These are phyloP conservation scores for fission yeast (Schizosaccharomyces pombe) DNA, from an alignment of 805 yeast species.

Conservation along the genomic window DNA sequence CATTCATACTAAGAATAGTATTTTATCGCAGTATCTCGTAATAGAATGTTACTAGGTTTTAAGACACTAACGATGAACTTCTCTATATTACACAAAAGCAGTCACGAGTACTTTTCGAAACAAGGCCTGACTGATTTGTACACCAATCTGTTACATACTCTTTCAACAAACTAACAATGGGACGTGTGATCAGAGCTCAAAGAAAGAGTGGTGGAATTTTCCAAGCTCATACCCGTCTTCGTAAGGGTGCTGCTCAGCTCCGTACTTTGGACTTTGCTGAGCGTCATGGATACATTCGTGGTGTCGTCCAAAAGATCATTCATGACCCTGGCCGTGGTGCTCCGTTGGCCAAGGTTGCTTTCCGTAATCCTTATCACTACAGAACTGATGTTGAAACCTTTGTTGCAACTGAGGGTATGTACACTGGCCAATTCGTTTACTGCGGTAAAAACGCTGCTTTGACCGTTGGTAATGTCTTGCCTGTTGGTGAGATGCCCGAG, in stretches of 20 bases:
- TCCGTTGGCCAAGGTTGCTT: conserved; percentile 94
- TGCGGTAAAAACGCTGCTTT: conserved; percentile 97
- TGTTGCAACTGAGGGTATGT: conserved; percentile 98
- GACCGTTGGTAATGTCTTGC: conserved; percentile 70
- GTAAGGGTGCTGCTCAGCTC: conserved; percentile 99
- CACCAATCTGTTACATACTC: too few relatives aligned
- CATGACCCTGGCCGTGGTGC: conserved; percentile 99
- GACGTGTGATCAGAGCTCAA: conserved; percentile 99
- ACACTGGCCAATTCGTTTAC: conserved; percentile 97
- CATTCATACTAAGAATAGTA: neutral
- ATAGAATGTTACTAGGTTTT: neutral
- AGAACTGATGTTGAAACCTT: conserved; percentile 93
- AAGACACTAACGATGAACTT: too few relatives aligned
- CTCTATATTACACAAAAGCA: too few relatives aligned
- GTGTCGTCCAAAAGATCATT: conserved; percentile 93
- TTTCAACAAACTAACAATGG: too few relatives aligned
- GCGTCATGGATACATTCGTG: conserved; percentile 99
- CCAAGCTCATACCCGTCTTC: conserved; percentile 98
- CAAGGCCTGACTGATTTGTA: neutral
- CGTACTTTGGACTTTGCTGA: conserved; percentile 98
- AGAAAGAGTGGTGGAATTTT: conserved; percentile 99
- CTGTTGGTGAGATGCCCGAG: conserved; percentile 92
- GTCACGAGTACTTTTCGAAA: neutral
- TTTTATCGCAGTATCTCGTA: neutral
- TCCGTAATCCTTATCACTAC: conserved; percentile 99